Evolutionary conservation across 148 eudicot species (phyloP).

Genomic region (Nepenthes gracilis): DNA sequence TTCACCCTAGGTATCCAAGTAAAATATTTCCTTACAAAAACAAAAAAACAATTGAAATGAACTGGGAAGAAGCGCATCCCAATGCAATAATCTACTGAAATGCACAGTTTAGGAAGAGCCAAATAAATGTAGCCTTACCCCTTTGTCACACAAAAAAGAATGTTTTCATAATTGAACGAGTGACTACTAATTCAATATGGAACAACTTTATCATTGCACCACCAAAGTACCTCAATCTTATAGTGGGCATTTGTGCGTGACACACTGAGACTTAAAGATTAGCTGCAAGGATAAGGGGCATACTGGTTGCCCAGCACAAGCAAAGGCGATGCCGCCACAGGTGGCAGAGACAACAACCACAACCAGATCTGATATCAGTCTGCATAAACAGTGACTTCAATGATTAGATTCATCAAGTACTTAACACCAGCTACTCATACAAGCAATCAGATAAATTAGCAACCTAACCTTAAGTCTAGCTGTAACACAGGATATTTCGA

Average conservation of each 20-base stretch:
- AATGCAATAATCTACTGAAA: too few relatives aligned
- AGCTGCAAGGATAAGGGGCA: constrained; percentile 5
- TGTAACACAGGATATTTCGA: constrained; percentile 90
- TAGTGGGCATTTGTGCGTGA: neutral
- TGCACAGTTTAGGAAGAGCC: too few relatives aligned
- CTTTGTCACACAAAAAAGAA: too few relatives aligned
- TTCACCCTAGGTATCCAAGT: too few relatives aligned
- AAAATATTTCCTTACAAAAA: neutral
- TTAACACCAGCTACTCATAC: neutral
- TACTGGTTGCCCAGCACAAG: constrained; percentile 98
- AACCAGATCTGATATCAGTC: constrained; percentile 93
- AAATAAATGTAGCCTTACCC: too few relatives aligned
- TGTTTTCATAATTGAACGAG: too few relatives aligned
- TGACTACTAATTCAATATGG: too few relatives aligned
- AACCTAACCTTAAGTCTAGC: constrained; percentile 71
- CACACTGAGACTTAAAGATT: neutral
- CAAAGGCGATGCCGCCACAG: constrained; percentile 99
- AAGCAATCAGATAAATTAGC: neutral
- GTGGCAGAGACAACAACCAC: constrained; percentile 98
- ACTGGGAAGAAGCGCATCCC: too few relatives aligned
- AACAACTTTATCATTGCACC: too few relatives aligned
- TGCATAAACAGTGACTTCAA: constrained; percentile 19
- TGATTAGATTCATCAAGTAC: neutral
- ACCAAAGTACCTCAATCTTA: too few relatives aligned
- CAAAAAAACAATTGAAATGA: neutral